Base-by-base conservation (phyloP, 176 grass and related monocot species). In the Metroxylon sagu region DNA sequence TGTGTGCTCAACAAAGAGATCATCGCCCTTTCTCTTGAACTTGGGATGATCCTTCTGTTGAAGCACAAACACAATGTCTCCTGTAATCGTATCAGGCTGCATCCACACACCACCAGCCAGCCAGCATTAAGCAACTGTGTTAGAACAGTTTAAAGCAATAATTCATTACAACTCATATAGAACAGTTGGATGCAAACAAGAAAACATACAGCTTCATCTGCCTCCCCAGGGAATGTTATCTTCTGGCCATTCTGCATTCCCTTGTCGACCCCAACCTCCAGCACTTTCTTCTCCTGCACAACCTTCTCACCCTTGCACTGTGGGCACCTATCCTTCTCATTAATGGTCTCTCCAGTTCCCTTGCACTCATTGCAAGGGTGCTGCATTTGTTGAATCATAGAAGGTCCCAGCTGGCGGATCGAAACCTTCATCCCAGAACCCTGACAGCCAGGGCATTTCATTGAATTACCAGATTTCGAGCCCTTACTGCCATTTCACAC, bases 331-430 rank as follows among this genome's bases (percentile, higher is more conserved):
- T 97, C 92, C 63, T 91, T 97, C 48, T 91, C 92, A 4, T 79
- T 91, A 70, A 97, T 97, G 49, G 83, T 83, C 64, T 97, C 92
- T 6, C 92, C 87, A 25, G 92, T 91, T 21, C 92, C 92, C 78
- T 76, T 97, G 76, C 92, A 97, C 54, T 97, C 92, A 59, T 88
- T 91, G 81, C 92, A 97, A 56, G 92, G 57, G 19, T 88, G 84
- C 80, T 97, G 92, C 92, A 97, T 91, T 69, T 91, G 92, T 70
- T 91, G 92, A 67, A 97, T 91, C 92, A 97, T 97, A 18, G 83
- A 87, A 58, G 87, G 87, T 2, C 92, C 92, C 62, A 97, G 31
- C 59, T 97, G 92, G n/a, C 92, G 78, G 26, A 91, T 97, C 10
- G 92, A 85, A 4, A 91, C 72, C 69, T 97, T 97, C 92, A 97